Percentiles rank a stretch among this genome's conserved stretches.
These are phyloP conservation scores for Trypanosoma cruzi DNA, from an alignment of 208 protist genomes.

Conservation along the genomic window DNA sequence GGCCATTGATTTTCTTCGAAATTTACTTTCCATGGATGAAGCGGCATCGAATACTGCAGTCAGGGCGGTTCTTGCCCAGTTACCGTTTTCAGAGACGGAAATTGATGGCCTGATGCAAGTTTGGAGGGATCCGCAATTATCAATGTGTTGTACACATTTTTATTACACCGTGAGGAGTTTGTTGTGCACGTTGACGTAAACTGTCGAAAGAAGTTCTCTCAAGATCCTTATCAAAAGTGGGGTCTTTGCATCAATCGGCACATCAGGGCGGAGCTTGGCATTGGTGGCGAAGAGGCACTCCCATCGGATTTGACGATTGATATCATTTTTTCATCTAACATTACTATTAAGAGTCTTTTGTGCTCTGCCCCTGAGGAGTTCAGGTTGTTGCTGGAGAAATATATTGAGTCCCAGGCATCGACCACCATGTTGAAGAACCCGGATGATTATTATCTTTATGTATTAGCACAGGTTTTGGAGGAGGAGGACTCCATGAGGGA, in stretches of 20 bases:
- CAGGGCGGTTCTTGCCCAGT: conserved; percentile 32
- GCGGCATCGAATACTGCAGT: not conserved
- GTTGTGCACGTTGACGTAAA: conserved; percentile 72
- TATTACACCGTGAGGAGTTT: conserved; percentile 79
- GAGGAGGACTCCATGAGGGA: conserved; percentile 49
- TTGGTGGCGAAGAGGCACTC: conserved; percentile 34
- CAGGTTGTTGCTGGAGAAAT: conserved; percentile 47
- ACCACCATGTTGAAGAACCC: conserved; percentile 36
- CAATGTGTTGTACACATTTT: conserved; percentile 62
- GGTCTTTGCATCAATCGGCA: conserved; percentile 54
- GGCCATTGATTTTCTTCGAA: conserved; percentile 63
- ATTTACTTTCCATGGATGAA: conserved; percentile 25
- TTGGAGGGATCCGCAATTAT: conserved; percentile 50
- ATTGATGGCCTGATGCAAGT: conserved; percentile 45
- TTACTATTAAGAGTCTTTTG: conserved; percentile 79
- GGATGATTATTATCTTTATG: conserved; percentile 78
- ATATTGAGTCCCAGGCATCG: not conserved
- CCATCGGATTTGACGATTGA: conserved; percentile 62
- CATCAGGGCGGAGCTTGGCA: conserved; percentile 42
- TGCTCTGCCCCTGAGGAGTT: conserved; percentile 60
- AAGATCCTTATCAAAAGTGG: conserved; percentile 74
- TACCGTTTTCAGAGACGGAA: conserved; percentile 63
- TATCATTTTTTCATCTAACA: conserved; percentile 76
- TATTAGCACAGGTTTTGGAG: conserved; percentile 63
- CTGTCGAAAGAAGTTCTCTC: conserved; percentile 49